Conservation (phyloP, 768 basidiomycete genomes). For the Mycena vitilis region DNA sequence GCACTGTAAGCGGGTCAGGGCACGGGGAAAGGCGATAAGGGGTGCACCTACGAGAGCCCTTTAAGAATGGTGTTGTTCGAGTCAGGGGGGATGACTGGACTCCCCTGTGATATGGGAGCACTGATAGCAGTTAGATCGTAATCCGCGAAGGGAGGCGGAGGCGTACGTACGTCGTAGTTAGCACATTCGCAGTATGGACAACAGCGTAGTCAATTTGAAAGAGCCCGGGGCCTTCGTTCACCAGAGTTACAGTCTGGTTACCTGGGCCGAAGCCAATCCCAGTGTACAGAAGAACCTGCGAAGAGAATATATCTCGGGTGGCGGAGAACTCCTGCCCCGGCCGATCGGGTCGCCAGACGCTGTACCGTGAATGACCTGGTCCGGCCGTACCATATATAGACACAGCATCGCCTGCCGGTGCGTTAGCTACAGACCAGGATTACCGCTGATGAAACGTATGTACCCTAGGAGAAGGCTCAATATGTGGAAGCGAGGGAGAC, state of each 20-base stretch:
- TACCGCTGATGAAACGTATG: too few relatives aligned
- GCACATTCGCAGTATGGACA: constrained; percentile 24
- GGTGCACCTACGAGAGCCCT: constrained; percentile 18
- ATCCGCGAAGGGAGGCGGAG: background rate
- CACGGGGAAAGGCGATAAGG: background rate
- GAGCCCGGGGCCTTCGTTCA: constrained; percentile 18
- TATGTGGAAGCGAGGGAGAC: background rate
- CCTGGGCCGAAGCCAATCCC: constrained; percentile 28
- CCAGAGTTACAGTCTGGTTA: constrained; percentile 27
- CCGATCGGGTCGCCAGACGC: constrained; percentile 2
- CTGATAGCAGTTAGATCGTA: too few relatives aligned
- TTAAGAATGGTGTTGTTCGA: background rate
- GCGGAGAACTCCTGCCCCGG: constrained; percentile 15
- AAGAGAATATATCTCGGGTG: constrained; percentile 12
- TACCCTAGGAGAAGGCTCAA: constrained; percentile 27
- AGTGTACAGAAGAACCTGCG: constrained; percentile 30
- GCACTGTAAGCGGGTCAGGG: constrained; percentile 15
- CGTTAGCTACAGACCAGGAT: background rate
- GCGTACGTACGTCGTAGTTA: background rate
- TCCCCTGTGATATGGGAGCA: background rate
- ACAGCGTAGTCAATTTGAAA: constrained; percentile 49
- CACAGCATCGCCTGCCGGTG: constrained; percentile 27
- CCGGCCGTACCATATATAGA: constrained; percentile 31
- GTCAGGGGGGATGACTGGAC: background rate
- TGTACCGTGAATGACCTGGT: constrained; percentile 25